Evolutionary conservation across 768 basidiomycete genomes (phyloP).

Genomic region (Boletus eberwhitei): DNA sequence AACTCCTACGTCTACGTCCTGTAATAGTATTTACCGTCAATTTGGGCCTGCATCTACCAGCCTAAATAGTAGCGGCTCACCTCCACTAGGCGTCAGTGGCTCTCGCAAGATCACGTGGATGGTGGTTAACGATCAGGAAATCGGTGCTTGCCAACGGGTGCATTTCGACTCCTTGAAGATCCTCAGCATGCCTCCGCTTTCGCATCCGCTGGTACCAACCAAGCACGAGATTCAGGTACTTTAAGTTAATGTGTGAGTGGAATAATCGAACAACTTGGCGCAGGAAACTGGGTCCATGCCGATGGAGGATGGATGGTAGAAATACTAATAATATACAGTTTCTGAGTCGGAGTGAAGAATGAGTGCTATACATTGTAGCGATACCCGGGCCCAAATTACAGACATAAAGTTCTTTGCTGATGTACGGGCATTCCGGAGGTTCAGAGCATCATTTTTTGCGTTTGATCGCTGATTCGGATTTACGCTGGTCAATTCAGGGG

Average conservation of each 20-base stretch:
- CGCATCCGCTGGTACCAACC: neutral
- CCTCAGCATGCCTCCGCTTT: neutral
- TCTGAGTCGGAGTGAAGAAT: neutral
- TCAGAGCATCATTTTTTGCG: slow-evolving; percentile 35
- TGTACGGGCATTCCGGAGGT: neutral
- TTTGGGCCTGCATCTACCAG: no score
- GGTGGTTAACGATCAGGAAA: neutral
- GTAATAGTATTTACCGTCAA: no score
- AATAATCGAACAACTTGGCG: neutral
- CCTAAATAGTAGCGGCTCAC: neutral
- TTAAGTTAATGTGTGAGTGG: no score
- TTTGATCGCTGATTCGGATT: slow-evolving; percentile 30
- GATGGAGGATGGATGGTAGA: neutral
- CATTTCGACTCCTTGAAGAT: neutral
- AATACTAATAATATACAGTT: slow-evolving; percentile 28
- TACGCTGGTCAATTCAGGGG: neutral
- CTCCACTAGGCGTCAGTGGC: neutral
- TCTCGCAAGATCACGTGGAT: neutral
- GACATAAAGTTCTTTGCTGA: neutral
- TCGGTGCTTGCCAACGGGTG: neutral
- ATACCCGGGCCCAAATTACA: slow-evolving; percentile 2
- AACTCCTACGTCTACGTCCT: no score
- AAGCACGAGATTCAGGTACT: neutral
- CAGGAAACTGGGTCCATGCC: neutral
- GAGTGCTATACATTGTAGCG: slow-evolving; percentile 17